These are phyloP conservation scores for Stephanodiscus triporus DNA, from an alignment of 108 stramenopile species.

Conservation along the genomic window DNA sequence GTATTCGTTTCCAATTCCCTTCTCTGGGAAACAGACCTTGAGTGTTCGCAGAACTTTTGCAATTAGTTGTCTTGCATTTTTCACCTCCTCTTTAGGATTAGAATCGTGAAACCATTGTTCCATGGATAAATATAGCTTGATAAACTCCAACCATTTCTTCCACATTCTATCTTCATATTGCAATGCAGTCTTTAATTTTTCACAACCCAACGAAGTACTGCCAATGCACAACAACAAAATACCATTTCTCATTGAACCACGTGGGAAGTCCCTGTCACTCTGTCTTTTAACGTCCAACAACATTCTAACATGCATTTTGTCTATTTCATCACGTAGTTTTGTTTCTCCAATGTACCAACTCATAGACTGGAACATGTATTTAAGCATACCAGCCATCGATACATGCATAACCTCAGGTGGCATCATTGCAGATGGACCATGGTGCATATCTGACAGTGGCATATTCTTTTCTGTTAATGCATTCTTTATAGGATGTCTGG, in stretches of 20 bases:
- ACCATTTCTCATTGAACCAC: background rate
- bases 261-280: slow-evolving; percentile 1
- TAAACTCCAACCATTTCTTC: background rate
- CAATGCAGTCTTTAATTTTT: background rate
- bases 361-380: no score
- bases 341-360: no score
- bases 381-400: no score
- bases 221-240: background rate
- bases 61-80: background rate
- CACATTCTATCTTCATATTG: background rate
- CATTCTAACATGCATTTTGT: no score
- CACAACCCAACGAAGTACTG: background rate
- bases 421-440: no score
- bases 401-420: no score
- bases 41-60: background rate
- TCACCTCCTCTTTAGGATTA: slow-evolving; percentile 1
- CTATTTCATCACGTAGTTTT: no score
- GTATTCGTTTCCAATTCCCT: background rate
- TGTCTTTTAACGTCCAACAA: no score
- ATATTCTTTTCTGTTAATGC: no score
- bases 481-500: no score
- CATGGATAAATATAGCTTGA: background rate
- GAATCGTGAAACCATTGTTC: slow-evolving; percentile 10
- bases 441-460: no score
- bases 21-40: background rate